Percentiles rank a stretch among this genome's conserved stretches.
Evolutionary conservation across 2,329 filamentous ascomycete genomes (phyloP).

Genomic region (Penicillium sp.): DNA sequence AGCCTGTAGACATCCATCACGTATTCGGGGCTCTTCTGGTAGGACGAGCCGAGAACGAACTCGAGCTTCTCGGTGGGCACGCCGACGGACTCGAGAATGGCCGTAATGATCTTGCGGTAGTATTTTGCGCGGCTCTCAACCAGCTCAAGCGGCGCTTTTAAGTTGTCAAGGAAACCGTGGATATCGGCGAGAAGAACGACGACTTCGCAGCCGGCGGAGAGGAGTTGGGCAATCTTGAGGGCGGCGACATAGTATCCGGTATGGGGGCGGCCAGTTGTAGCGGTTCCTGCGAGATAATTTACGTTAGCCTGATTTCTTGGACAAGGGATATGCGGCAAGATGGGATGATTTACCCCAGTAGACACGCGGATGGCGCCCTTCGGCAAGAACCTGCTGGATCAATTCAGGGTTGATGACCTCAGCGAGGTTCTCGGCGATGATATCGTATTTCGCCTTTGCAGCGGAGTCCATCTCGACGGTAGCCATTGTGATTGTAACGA

Average conservation of each 20-base stretch:
- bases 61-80: conserved; percentile 78
- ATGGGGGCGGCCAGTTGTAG: conserved; percentile 12
- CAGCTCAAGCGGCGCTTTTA: conserved; percentile 81
- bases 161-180: conserved; percentile 58
- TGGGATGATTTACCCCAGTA: conserved; percentile 37
- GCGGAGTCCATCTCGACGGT: neutral
- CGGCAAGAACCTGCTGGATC: conserved; percentile 35
- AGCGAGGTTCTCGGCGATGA: conserved; percentile 80
- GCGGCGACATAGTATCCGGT: conserved; percentile 63
- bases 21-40: conserved; percentile 72
- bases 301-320: conserved; percentile 7
- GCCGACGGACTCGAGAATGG: conserved; percentile 75
- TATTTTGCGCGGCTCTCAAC: conserved; percentile 82
- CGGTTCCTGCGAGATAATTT: conserved; percentile 4
- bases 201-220: conserved; percentile 82
- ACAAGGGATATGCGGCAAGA: neutral
- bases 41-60: conserved; percentile 83
- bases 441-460: conserved; percentile 30
- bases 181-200: conserved; percentile 73
- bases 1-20: conserved; percentile 88
- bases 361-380: conserved; percentile 36
- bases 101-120: conserved; percentile 77
- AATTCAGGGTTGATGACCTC: conserved; percentile 77
- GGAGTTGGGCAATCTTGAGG: conserved; percentile 87
- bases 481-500: neutral